These are phyloP conservation scores for Mrakia gelida DNA, from an alignment of 768 basidiomycete species.

Conservation along the genomic window DNA sequence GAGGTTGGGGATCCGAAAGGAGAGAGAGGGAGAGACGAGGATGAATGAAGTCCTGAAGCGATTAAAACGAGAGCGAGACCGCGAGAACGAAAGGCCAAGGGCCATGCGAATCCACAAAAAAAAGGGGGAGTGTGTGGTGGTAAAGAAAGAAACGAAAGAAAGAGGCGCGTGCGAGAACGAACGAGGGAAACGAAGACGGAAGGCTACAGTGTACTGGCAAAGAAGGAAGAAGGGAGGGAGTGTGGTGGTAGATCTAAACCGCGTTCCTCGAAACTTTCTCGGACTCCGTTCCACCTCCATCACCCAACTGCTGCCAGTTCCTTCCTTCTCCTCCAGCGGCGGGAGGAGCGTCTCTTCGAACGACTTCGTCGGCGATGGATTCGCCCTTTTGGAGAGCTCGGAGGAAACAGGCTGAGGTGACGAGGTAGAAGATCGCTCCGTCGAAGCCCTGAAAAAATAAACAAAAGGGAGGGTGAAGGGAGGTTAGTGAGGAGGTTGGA, in stretches of 20 bases:
- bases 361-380: neutral
- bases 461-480: neutral
- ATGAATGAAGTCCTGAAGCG: no score
- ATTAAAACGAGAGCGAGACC: neutral
- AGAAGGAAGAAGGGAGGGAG: no score
- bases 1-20: neutral
- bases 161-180: neutral
- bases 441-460: slow-evolving; percentile 1
- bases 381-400: neutral
- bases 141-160: neutral
- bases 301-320: slow-evolving; percentile 53
- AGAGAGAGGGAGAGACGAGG: neutral
- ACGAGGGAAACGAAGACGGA: neutral
- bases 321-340: slow-evolving; percentile 54
- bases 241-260: neutral
- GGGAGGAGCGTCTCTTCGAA: slow-evolving; percentile 68
- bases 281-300: slow-evolving; percentile 40
- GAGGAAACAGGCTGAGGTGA: slow-evolving; percentile 55
- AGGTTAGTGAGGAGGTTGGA: slow-evolving; percentile 51
- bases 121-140: no score
- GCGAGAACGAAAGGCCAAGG: neutral
- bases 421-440: slow-evolving; percentile 60
- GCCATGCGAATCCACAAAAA: no score
- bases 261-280: neutral
- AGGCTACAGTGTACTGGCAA: no score